Evolutionary conservation across 345 rosid genomes (phyloP).

Genomic region (Boechera stricta): DNA sequence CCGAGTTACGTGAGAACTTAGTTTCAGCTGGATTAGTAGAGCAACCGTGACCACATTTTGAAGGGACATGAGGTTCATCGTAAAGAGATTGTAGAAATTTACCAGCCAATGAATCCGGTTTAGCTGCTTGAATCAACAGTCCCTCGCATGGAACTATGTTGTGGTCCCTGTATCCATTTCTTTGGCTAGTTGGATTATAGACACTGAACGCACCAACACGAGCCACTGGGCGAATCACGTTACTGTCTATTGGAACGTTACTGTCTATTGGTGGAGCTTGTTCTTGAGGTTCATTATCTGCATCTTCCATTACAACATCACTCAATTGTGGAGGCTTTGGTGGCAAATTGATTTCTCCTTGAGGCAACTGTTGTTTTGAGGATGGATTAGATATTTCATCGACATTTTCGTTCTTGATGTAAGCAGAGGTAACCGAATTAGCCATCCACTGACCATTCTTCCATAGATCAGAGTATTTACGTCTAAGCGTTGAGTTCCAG

Average conservation of each 20-base stretch:
- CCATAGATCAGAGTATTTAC: conserved; percentile 52
- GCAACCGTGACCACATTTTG: conserved; percentile 80
- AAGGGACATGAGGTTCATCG: conserved; percentile 61
- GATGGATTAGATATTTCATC: conserved; percentile 45
- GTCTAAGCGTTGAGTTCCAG: conserved; percentile 87
- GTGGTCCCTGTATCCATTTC: conserved; percentile 43
- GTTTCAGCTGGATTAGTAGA: conserved; percentile 47
- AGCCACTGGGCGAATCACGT: conserved; percentile 59
- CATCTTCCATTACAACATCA: conserved; percentile 47
- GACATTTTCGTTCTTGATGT: conserved; percentile 47
- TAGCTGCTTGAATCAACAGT: conserved; percentile 60
- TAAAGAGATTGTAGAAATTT: conserved; percentile 61
- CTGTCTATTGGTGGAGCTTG: conserved; percentile 29
- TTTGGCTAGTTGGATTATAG: conserved; percentile 53
- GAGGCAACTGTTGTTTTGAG: conserved; percentile 54
- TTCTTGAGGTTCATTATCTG: conserved; percentile 42
- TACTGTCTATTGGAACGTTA: conserved; percentile 31
- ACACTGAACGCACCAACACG: conserved; percentile 74
- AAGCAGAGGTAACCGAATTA: conserved; percentile 35
- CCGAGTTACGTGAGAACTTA: conserved; percentile 40
- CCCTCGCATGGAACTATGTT: conserved; percentile 55
- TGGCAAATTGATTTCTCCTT: conserved; percentile 46
- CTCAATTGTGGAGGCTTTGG: conserved; percentile 42
- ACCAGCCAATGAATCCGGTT: conserved; percentile 52
- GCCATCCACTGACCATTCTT: conserved; percentile 48